Evolutionary conservation across 352 stramenopile genomes (phyloP).

Genomic region (Pythium pectinolyticum): DNA sequence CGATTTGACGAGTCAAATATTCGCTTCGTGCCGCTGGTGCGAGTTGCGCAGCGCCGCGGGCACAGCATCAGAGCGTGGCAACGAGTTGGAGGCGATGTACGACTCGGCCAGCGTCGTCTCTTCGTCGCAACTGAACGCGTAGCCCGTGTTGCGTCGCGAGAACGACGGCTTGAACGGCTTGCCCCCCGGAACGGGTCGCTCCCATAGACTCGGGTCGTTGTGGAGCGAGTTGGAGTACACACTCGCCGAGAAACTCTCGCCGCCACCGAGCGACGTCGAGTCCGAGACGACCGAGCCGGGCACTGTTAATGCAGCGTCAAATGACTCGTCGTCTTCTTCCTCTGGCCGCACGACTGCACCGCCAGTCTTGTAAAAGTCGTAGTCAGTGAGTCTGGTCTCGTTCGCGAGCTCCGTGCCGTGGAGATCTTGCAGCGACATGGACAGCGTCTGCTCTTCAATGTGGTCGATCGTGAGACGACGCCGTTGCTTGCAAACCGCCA

Average conservation of each 20-base stretch:
- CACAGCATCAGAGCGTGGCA: constrained; percentile 65
- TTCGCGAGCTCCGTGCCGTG: constrained; percentile 44
- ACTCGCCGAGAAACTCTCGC: constrained; percentile 61
- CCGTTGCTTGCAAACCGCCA: constrained; percentile 34
- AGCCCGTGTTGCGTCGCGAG: constrained; percentile 65
- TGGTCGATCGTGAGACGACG: constrained; percentile 72
- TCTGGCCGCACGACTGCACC: constrained; percentile 7
- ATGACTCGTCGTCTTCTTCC: constrained; percentile 9
- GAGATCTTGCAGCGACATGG: constrained; percentile 78
- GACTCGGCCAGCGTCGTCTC: constrained; percentile 80
- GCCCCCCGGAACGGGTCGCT: constrained; percentile 33
- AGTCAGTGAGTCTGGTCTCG: constrained; percentile 54
- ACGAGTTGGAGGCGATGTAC: constrained; percentile 81
- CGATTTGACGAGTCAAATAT: constrained; percentile 21
- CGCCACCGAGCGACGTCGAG: constrained; percentile 25
- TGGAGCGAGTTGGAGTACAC: constrained; percentile 60
- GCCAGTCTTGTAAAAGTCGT: constrained; percentile 30
- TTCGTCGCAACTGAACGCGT: constrained; percentile 83
- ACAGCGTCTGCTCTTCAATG: constrained; percentile 71
- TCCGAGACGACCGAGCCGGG: constrained; percentile 25
- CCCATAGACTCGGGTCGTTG: constrained; percentile 41
- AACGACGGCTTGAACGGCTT: constrained; percentile 40
- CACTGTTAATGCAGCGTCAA: constrained; percentile 12
- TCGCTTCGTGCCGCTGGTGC: constrained; percentile 15
- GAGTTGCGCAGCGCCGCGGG: constrained; percentile 67